phyloP scores from a whole-genome alignment of 179 eudicot genomes.

The Amaranthus tricolor region DNA sequence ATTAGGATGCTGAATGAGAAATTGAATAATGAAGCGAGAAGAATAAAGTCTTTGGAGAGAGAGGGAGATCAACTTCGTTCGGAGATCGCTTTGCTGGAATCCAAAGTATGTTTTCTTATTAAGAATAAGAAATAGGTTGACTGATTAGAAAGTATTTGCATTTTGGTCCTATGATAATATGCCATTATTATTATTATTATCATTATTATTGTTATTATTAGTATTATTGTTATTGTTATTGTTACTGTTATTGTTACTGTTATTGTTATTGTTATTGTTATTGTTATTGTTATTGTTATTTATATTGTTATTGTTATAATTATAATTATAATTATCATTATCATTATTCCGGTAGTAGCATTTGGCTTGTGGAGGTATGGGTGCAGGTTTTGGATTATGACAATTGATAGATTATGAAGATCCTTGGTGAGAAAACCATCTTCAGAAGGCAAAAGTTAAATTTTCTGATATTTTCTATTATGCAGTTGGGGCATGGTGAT shows the following conservation, averaged over 20 bases:
- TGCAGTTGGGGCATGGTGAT: slow-evolving; percentile 96
- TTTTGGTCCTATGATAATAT: not conserved
- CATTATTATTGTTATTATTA: not conserved
- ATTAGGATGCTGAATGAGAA: slow-evolving; percentile 72
- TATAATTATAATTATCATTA: not conserved
- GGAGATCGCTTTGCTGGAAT: slow-evolving; percentile 80
- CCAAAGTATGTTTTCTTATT: slow-evolving; percentile 55
- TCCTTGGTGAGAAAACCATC: not conserved
- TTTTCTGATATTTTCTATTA: slow-evolving; percentile 19
- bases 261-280: no score
- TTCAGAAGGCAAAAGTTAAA: no score
- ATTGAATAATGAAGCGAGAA: slow-evolving; percentile 67
- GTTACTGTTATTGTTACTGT: not conserved
- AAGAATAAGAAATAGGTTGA: not conserved
- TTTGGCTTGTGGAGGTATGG: not conserved
- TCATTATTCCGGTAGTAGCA: not conserved
- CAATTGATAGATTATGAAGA: not conserved
- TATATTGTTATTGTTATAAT: not conserved
- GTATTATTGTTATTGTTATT: no score
- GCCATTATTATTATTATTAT: not conserved
- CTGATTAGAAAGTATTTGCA: slow-evolving; percentile 1
- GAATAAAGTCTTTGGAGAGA: slow-evolving; percentile 81
- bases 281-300: not conserved
- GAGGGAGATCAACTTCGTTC: slow-evolving; percentile 87
- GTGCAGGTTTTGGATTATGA: slow-evolving; percentile 1